Evolutionary conservation across 305 asterid genomes (phyloP).

Genomic region (Solanum hybrid): DNA sequence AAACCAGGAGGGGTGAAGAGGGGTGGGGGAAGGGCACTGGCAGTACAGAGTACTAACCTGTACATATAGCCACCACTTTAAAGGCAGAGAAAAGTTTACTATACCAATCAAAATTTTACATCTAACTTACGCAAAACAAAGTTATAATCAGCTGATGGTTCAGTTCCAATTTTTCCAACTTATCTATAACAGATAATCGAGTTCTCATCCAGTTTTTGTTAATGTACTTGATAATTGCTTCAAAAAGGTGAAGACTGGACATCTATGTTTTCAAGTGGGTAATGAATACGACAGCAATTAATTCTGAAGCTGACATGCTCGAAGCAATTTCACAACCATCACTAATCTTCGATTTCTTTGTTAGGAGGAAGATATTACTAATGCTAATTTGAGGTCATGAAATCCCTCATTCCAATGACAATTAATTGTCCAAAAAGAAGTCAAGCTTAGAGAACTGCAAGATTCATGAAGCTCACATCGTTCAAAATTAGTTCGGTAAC

Average conservation of each 20-base stretch:
- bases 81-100: not conserved
- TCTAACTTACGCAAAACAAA: not conserved
- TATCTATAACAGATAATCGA: not conserved
- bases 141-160: not conserved
- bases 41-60: not conserved
- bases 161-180: not conserved
- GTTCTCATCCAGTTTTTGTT: not conserved
- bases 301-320: not conserved
- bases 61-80: not conserved
- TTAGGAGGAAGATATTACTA: not conserved
- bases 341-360: not conserved
- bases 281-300: not conserved
- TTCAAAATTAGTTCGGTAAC: conserved; percentile 77
- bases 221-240: not conserved
- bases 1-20: not conserved
- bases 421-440: not conserved
- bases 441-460: not conserved
- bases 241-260: not conserved
- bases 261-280: not conserved
- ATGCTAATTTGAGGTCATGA: not conserved
- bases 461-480: conserved; percentile 49
- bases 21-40: not conserved
- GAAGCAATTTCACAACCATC: not conserved
- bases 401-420: not conserved
- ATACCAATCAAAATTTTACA: not conserved